A percentile compares a stretch with the other conserved stretches of the same genome.
Evolutionary conservation across 73 alveolate genomes (phyloP).

Genomic region (Tetrahymena elliotti): DNA sequence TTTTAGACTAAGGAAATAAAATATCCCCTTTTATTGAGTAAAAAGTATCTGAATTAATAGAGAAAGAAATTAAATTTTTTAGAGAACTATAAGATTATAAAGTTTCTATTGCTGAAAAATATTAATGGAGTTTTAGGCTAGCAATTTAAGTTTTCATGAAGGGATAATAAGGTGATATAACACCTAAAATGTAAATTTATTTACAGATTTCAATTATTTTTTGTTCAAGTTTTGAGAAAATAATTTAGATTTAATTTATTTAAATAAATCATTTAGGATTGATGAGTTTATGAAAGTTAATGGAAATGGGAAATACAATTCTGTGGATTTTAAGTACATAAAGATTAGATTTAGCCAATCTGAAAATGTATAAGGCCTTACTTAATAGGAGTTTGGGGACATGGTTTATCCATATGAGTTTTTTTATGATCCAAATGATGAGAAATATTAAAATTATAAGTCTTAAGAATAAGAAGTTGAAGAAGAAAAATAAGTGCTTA

Average conservation of each 20-base stretch:
- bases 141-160: background rate
- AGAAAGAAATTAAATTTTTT: background rate
- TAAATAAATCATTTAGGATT: background rate
- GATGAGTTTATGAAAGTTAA: background rate
- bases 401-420: background rate
- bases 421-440: background rate
- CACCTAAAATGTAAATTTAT: background rate
- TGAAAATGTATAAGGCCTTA: background rate
- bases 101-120: background rate
- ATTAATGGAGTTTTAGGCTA: background rate
- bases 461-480: background rate
- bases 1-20: background rate
- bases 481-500: background rate
- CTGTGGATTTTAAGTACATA: background rate
- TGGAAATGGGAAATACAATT: background rate
- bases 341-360: background rate
- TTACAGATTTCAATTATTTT: background rate
- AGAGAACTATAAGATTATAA: background rate
- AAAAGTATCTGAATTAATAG: background rate
- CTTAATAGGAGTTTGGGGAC: background rate
- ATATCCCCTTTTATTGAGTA: background rate
- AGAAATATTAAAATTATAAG: background rate
- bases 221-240: background rate
- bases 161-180: background rate
- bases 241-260: background rate